Base-by-base conservation (phyloP, 495 filamentous ascomycete species). In the Xylaria intraflava region DNA sequence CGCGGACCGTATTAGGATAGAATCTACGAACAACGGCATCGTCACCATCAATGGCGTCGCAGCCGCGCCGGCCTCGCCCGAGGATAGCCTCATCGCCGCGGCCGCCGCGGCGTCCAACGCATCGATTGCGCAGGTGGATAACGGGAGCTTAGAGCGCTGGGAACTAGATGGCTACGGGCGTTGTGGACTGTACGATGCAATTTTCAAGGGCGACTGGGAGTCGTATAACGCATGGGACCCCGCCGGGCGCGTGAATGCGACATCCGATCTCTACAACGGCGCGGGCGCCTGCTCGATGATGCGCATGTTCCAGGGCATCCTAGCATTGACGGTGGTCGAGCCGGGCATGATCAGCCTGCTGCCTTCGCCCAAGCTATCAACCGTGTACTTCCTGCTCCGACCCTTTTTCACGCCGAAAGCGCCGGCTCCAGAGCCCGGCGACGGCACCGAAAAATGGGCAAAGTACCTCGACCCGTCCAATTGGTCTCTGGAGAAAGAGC, bases 121-220 rank as follows among this genome's bases (percentile, higher is more conserved):
- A 40, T 64, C 74, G 33, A 77, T 77, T 42, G 74, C 91, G 11
- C 91, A 96, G 67, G 77, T 94, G 5, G 91, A 96, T 58, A 87
- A 90, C 30, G 91, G 91, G 31, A 86, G 82, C 27, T 76, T 91
- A 4, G 91, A 96, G 69, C 82, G 91, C 6, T 96, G 91, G 91
- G 91, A 96, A 68, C 81, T 86, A 44, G 78, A 83, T 23, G 89
- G 88, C 33, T 96, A 96, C 65, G 81, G 86, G 1, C 76, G 70
- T 46, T 80, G 79, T 20, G 73, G 74, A 6, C 86, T 90, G 9
- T 96, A 95, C 69, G 75, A 82, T 31, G 73, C 82, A 36, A 84
- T 96, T 42, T 86, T 86, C 53, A 67, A 79, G 46, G 91, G 90
- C 8, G 72, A 84, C 14, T 96, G 90, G 91, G 90, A 95, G 59